Conservation (phyloP, 2,329 filamentous ascomycete species). For the Xylaria hypoxylon region DNA sequence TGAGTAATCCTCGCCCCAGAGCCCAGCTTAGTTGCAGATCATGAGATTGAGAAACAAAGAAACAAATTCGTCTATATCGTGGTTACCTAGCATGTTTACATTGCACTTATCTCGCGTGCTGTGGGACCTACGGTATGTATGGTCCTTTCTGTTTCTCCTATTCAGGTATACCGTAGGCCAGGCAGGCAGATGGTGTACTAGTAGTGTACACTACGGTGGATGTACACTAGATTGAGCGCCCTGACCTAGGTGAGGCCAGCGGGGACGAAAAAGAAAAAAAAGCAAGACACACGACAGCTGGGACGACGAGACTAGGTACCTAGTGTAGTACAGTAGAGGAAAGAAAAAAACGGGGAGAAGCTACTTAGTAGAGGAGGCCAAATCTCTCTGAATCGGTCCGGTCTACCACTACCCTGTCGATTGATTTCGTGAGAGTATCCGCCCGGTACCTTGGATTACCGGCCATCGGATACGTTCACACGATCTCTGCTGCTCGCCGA, state of each 20-base stretch:
- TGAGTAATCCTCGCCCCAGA: neutral
- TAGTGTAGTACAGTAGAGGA: too few relatives aligned
- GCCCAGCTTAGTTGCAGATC: neutral
- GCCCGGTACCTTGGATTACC: neutral
- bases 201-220: neutral
- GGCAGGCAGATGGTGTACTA: too few relatives aligned
- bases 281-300: neutral
- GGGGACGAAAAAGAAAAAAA: neutral
- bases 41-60: neutral
- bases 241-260: conserved; percentile 23
- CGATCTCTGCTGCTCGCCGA: conserved; percentile 9
- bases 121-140: conserved; percentile 21
- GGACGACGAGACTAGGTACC: neutral
- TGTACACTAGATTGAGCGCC: neutral
- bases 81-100: conserved; percentile 9
- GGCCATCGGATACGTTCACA: neutral
- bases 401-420: conserved; percentile 7
- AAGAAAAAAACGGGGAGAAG: neutral
- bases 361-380: neutral
- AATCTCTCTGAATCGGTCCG: conserved; percentile 16
- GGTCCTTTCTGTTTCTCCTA: conserved; percentile 21
- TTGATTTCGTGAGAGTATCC: neutral
- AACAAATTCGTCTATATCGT: neutral
- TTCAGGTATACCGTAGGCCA: conserved; percentile 5
- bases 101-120: conserved; percentile 23